Percentiles rank a stretch among this genome's conserved stretches.
phyloP scores from a whole-genome alignment of 2,329 filamentous ascomycete species.

The Trichoderma oligosporum region DNA sequence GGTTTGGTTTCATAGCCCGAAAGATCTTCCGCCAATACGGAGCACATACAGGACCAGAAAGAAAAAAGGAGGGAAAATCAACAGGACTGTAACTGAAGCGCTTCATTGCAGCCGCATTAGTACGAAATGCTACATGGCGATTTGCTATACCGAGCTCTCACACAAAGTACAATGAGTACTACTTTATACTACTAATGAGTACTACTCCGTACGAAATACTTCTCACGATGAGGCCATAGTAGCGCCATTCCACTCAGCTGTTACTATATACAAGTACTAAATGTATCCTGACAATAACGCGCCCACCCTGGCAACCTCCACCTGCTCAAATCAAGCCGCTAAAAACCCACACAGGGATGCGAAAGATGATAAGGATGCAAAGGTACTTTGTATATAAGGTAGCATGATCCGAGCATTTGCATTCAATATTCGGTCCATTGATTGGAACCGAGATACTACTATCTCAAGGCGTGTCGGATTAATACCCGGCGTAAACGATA shows the following conservation, averaged over 20 bases:
- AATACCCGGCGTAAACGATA: slow-evolving; percentile 8
- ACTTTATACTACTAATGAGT: not conserved
- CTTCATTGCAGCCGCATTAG: not conserved
- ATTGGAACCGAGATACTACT: not conserved
- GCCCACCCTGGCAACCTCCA: slow-evolving; percentile 5
- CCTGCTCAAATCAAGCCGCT: slow-evolving; percentile 7
- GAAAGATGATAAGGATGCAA: slow-evolving; percentile 3
- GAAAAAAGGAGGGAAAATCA: not conserved
- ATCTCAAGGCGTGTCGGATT: not conserved
- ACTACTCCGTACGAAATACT: not conserved
- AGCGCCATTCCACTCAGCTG: slow-evolving; percentile 7
- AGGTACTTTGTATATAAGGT: not conserved
- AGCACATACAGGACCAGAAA: not conserved
- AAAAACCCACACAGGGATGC: not conserved
- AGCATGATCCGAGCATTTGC: not conserved
- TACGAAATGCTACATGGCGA: no score
- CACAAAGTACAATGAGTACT: not conserved
- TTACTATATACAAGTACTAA: no score
- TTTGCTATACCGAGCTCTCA: not conserved
- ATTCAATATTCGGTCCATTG: slow-evolving; percentile 4
- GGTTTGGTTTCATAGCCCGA: slow-evolving; percentile 7
- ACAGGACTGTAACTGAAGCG: not conserved
- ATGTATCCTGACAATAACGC: slow-evolving; percentile 10
- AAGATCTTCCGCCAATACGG: slow-evolving; percentile 12
- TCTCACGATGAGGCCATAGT: slow-evolving; percentile 5